These are phyloP conservation scores for Hysterangium stoloniferum DNA, from an alignment of 768 basidiomycete species.

Conservation along the genomic window DNA sequence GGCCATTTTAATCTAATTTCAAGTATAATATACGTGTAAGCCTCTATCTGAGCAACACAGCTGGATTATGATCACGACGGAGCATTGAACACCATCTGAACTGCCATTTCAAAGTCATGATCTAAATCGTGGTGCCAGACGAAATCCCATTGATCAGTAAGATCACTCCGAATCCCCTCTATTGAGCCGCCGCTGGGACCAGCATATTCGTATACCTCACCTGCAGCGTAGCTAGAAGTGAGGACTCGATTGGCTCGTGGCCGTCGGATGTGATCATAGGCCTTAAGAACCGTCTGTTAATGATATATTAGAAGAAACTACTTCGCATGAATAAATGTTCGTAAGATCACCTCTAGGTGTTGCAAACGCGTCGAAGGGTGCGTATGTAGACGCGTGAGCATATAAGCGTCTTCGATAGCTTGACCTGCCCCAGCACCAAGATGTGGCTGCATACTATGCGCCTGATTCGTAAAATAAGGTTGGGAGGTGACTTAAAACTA, in stretches of 20 bases:
- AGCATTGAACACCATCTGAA: no score
- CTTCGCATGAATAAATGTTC: not conserved
- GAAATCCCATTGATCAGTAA: conserved; percentile 36
- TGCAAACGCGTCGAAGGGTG: conserved; percentile 32
- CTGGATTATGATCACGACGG: no score
- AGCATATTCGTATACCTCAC: conserved; percentile 37
- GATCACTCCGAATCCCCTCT: conserved; percentile 26
- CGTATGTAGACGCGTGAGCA: conserved; percentile 38
- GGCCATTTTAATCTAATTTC: no score
- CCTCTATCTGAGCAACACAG: no score
- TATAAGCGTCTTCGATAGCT: conserved; percentile 48
- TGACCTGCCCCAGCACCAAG: conserved; percentile 53
- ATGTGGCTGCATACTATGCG: conserved; percentile 54
- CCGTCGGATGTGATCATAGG: conserved; percentile 38
- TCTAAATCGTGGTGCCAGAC: conserved; percentile 44
- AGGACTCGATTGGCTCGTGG: conserved; percentile 45
- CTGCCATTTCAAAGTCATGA: conserved; percentile 30
- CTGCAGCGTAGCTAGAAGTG: conserved; percentile 32
- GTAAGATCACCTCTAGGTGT: conserved; percentile 32
- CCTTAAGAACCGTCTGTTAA: conserved; percentile 38
- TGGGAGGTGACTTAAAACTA: not conserved
- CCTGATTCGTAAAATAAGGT: conserved; percentile 17
- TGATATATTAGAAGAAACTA: not conserved
- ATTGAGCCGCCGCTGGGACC: conserved; percentile 24
- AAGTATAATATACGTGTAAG: no score